A percentile compares a stretch with the other conserved stretches of the same genome.
These are phyloP conservation scores for Pythium plurisporium DNA, from an alignment of 352 stramenopile genomes.

Conservation along the genomic window DNA sequence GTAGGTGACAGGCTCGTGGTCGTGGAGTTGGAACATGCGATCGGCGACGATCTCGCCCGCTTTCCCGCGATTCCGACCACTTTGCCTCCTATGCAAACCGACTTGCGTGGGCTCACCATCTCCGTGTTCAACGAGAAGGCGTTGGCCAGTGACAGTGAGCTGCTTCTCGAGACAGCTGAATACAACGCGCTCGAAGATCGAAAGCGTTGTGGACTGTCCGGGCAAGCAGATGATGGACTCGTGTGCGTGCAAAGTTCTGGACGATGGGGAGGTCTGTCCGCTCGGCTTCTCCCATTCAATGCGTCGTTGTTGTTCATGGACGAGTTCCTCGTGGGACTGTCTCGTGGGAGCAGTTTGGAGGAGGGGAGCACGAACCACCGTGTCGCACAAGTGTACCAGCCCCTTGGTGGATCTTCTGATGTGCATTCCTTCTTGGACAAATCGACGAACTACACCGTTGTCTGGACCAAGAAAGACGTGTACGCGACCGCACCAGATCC, in stretches of 20 bases:
- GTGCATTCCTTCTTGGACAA: slow-evolving; percentile 13
- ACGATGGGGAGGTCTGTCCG: not conserved
- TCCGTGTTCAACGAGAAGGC: not conserved
- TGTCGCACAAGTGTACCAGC: slow-evolving; percentile 14
- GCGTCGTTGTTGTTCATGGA: slow-evolving; percentile 15
- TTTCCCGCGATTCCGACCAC: slow-evolving; percentile 5
- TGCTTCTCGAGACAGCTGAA: not conserved
- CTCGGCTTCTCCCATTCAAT: slow-evolving; percentile 5
- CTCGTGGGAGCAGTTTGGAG: not conserved
- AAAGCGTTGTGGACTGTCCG: not conserved
- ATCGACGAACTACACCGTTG: slow-evolving; percentile 8
- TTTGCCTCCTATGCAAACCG: slow-evolving; percentile 7
- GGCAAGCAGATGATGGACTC: not conserved
- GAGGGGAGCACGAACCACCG: not conserved
- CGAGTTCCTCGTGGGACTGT: slow-evolving; percentile 13
- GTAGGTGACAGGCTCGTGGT: slow-evolving; percentile 11
- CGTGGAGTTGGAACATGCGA: slow-evolving; percentile 13
- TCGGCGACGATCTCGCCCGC: not conserved
- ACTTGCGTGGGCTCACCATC: not conserved
- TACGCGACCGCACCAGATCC: not conserved
- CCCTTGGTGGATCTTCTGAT: slow-evolving; percentile 8
- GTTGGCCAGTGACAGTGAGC: not conserved
- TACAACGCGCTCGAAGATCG: slow-evolving; percentile 12
- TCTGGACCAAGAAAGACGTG: slow-evolving; percentile 7
- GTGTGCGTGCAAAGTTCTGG: slow-evolving; percentile 17